These are phyloP conservation scores for Paxillus ammoniavirescens DNA, from an alignment of 768 basidiomycete genomes.

Conservation along the genomic window DNA sequence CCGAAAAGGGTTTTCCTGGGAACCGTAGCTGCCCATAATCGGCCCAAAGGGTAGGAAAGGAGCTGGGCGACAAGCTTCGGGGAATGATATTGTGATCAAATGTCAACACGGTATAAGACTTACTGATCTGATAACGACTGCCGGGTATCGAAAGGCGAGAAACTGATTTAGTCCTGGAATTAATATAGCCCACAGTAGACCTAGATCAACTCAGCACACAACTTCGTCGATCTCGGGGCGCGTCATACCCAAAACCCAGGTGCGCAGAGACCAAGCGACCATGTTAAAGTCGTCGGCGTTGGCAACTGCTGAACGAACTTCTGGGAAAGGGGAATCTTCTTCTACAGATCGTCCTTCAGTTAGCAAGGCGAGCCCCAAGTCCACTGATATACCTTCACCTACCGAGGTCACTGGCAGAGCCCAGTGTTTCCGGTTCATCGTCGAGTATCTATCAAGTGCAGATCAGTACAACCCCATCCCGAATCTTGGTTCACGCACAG, in stretches of 20 bases:
- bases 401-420: background rate
- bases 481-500: background rate
- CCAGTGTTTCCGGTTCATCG: background rate
- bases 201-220: slow-evolving; percentile 11
- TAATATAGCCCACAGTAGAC: slow-evolving; percentile 51
- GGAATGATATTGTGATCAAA: background rate
- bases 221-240: background rate
- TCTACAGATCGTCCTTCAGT: background rate
- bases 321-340: background rate
- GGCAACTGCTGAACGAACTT: background rate
- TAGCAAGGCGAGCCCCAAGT: background rate
- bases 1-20: slow-evolving; percentile 34
- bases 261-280: background rate
- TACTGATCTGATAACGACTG: slow-evolving; percentile 16
- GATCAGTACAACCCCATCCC: background rate
- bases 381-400: background rate
- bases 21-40: slow-evolving; percentile 52
- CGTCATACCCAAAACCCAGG: background rate
- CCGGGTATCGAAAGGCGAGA: slow-evolving; percentile 64
- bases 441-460: background rate
- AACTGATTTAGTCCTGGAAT: slow-evolving; percentile 70
- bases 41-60: slow-evolving; percentile 26
- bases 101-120: background rate
- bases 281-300: background rate
- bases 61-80: slow-evolving; percentile 44